These are phyloP conservation scores for Huntiella bhutanensis DNA, from an alignment of 2,329 filamentous ascomycete species.

Conservation along the genomic window DNA sequence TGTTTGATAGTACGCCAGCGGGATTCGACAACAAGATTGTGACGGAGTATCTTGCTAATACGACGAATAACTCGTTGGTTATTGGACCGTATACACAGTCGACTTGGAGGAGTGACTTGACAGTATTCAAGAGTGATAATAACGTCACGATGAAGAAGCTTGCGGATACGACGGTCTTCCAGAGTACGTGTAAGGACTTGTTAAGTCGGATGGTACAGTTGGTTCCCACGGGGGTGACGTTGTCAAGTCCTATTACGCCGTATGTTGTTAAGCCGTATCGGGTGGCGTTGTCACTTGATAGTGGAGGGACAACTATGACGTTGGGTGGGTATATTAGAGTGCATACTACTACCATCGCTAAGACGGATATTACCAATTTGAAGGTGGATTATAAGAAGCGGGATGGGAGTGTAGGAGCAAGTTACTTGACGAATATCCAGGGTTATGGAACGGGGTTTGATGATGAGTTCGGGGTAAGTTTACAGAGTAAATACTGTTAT, in stretches of 20 bases:
- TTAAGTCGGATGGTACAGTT: conserved; percentile 44
- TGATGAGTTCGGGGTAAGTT: conserved; percentile 30
- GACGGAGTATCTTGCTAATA: conserved; percentile 35
- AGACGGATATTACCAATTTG: conserved; percentile 26
- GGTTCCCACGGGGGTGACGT: conserved; percentile 30
- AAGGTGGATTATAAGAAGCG: conserved; percentile 37
- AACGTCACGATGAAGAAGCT: conserved; percentile 35
- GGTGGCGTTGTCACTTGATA: conserved; percentile 33
- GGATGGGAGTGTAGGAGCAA: conserved; percentile 22
- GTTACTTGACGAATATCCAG: conserved; percentile 4
- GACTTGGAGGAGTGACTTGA: conserved; percentile 33
- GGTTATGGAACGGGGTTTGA: conserved; percentile 36
- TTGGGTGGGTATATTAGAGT: conserved; percentile 39
- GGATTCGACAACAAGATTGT: conserved; percentile 38
- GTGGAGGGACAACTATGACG: conserved; percentile 27
- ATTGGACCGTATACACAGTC: conserved; percentile 28
- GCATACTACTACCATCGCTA: conserved; percentile 28
- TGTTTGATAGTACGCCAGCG: conserved; percentile 28
- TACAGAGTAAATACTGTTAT: neutral
- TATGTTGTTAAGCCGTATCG: conserved; percentile 41
- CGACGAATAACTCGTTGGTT: conserved; percentile 34
- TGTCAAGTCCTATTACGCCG: conserved; percentile 32
- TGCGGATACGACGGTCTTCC: conserved; percentile 26
- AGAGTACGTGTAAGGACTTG: conserved; percentile 28
- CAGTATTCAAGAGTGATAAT: conserved; percentile 34